These are phyloP conservation scores for Berkeleyomyces basicola DNA, from an alignment of 2,329 filamentous ascomycete species.

Conservation along the genomic window DNA sequence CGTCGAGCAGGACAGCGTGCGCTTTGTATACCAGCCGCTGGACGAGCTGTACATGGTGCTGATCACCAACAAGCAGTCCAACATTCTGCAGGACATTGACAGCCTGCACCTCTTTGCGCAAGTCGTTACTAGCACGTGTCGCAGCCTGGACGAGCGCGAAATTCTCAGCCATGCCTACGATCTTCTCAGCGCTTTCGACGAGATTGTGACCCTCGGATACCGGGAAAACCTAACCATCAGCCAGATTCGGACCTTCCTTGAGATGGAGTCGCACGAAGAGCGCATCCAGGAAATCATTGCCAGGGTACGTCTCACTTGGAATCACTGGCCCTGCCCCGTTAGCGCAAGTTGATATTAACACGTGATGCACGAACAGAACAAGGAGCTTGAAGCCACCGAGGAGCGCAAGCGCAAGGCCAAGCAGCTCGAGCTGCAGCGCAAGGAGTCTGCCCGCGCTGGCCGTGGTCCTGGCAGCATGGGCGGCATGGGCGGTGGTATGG, in stretches of 20 bases:
- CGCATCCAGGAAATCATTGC: constrained; percentile 97
- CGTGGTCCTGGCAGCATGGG: constrained; percentile 30
- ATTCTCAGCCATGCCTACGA: constrained; percentile 93
- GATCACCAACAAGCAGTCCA: constrained; percentile 98
- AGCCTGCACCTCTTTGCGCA: constrained; percentile 95
- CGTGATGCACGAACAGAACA: constrained; percentile 48
- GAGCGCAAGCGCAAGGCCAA: constrained; percentile 98
- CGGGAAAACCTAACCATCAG: constrained; percentile 88
- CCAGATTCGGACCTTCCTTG: constrained; percentile 97
- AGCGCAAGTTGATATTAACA: constrained; percentile 13
- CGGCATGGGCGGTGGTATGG: constrained; percentile 13
- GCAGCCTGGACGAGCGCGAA: constrained; percentile 86
- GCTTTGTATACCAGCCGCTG: constrained; percentile 96
- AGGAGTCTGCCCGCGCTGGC: constrained; percentile 71
- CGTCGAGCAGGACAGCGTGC: constrained; percentile 97
- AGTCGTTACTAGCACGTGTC: constrained; percentile 92
- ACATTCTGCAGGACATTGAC: constrained; percentile 98
- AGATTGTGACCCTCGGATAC: constrained; percentile 90
- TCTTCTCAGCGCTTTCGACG: constrained; percentile 88
- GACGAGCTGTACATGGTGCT: constrained; percentile 99
- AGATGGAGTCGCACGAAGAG: constrained; percentile 99
- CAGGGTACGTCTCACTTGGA: constrained; percentile 37
- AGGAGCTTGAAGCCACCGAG: constrained; percentile 93
- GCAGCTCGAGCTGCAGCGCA: constrained; percentile 96
- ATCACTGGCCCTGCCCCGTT: background rate